These are phyloP conservation scores for Pseudogymnoascus sp. DNA, from an alignment of 2,329 filamentous ascomycete genomes.

Conservation along the genomic window DNA sequence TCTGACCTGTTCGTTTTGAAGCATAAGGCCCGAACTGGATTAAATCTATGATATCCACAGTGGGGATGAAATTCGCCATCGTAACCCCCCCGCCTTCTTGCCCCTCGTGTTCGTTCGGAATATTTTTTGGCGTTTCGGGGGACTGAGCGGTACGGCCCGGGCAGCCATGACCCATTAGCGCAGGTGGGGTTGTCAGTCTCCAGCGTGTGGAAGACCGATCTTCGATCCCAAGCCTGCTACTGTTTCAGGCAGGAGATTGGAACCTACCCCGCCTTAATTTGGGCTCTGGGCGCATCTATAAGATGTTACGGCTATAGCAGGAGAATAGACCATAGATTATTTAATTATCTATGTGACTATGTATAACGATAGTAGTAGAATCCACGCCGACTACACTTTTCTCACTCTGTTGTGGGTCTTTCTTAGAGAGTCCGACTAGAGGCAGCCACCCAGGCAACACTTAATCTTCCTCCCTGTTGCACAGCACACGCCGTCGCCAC, in stretches of 20 bases:
- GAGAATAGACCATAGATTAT: background rate
- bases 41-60: background rate
- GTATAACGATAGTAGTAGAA: conserved; percentile 60
- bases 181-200: background rate
- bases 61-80: background rate
- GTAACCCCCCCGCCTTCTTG: background rate
- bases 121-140: background rate
- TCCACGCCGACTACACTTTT: conserved; percentile 29
- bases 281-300: background rate
- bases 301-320: background rate
- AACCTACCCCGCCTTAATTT: background rate
- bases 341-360: background rate
- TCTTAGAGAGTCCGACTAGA: background rate
- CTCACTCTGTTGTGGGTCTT: background rate
- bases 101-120: background rate
- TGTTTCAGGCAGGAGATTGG: background rate
- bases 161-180: background rate
- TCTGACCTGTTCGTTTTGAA: background rate
- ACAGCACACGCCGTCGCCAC: background rate
- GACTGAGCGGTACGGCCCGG: background rate
- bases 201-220: background rate
- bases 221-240: background rate
- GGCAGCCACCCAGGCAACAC: background rate
- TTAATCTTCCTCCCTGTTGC: background rate
- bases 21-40: background rate